Conservation (phyloP, 805 yeast genomes). For the Geotrichum ghanense region DNA sequence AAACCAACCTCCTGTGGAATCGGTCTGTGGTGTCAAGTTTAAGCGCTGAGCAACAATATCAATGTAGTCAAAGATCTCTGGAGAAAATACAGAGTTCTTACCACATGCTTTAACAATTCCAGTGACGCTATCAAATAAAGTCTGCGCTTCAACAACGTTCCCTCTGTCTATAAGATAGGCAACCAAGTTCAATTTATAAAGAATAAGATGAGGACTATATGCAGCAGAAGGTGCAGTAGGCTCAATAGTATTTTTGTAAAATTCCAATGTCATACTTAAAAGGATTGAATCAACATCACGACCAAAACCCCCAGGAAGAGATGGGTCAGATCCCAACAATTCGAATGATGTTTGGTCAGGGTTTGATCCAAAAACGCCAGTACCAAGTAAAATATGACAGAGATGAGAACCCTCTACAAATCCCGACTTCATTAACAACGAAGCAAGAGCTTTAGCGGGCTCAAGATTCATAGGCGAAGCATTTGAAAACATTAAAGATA, state of each 20-base stretch:
- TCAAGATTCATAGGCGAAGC: slow-evolving; percentile 19
- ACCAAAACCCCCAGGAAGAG: slow-evolving; percentile 28
- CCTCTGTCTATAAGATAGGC: slow-evolving; percentile 60
- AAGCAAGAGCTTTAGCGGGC: slow-evolving; percentile 28
- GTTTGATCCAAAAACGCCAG: slow-evolving; percentile 4
- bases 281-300: slow-evolving; percentile 38
- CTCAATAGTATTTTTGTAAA: slow-evolving; percentile 26
- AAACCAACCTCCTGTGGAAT: slow-evolving; percentile 52
- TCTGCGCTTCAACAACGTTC: slow-evolving; percentile 43
- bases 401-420: slow-evolving; percentile 31
- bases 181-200: slow-evolving; percentile 58
- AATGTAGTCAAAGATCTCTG: slow-evolving; percentile 31
- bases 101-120: slow-evolving; percentile 29
- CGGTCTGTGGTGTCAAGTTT: slow-evolving; percentile 15
- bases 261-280: slow-evolving; percentile 65
- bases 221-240: slow-evolving; percentile 12
- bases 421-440: slow-evolving; percentile 27
- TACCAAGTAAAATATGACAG: slow-evolving; percentile 16
- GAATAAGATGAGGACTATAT: slow-evolving; percentile 41
- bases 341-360: slow-evolving; percentile 21
- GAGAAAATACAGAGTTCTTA: slow-evolving; percentile 17
- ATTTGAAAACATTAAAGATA: slow-evolving; percentile 22
- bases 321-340: slow-evolving; percentile 20
- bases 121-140: slow-evolving; percentile 44
- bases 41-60: slow-evolving; percentile 33